Evolutionary conservation across 2,329 filamentous ascomycete genomes (phyloP).

Genomic region (Camptophora hylomeconis): DNA sequence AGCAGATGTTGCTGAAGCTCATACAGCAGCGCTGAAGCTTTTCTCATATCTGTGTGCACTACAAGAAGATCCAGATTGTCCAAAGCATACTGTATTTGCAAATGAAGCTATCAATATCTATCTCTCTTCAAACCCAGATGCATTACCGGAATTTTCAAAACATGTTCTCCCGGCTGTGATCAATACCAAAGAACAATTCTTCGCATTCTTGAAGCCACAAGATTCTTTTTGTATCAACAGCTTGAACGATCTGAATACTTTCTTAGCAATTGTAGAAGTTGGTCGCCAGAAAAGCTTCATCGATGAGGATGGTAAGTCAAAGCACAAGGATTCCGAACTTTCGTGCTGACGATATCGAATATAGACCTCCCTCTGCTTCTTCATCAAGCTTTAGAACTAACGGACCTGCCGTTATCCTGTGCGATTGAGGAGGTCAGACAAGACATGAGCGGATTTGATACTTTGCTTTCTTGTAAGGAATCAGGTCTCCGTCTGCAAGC

Average conservation of each 20-base stretch:
- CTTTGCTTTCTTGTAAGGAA: constrained; percentile 35
- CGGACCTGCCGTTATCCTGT: no score
- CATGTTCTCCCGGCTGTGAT: constrained; percentile 15
- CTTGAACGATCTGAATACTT: constrained; percentile 7
- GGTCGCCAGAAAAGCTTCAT: constrained; percentile 8
- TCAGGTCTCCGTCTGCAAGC: constrained; percentile 63
- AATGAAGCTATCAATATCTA: constrained; percentile 8
- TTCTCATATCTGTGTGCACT: constrained; percentile 11
- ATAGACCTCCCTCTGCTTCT: no score
- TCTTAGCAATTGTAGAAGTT: constrained; percentile 12
- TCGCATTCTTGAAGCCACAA: constrained; percentile 8
- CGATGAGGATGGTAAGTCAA: constrained; percentile 5
- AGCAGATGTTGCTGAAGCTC: constrained; percentile 13
- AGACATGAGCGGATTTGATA: constrained; percentile 16
- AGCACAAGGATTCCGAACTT: no score
- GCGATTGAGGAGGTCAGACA: no score
- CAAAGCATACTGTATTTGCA: background rate
- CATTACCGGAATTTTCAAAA: constrained; percentile 12
- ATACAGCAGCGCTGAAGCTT: constrained; percentile 14
- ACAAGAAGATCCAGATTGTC: background rate
- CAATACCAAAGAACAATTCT: constrained; percentile 8
- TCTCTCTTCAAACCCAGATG: constrained; percentile 9
- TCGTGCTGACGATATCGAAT: no score
- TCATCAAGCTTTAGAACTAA: no score
- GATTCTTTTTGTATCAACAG: constrained; percentile 2